Evolutionary conservation across 2,329 filamentous ascomycete genomes (phyloP).

Genomic region (Rhinocladiella mackenziei): DNA sequence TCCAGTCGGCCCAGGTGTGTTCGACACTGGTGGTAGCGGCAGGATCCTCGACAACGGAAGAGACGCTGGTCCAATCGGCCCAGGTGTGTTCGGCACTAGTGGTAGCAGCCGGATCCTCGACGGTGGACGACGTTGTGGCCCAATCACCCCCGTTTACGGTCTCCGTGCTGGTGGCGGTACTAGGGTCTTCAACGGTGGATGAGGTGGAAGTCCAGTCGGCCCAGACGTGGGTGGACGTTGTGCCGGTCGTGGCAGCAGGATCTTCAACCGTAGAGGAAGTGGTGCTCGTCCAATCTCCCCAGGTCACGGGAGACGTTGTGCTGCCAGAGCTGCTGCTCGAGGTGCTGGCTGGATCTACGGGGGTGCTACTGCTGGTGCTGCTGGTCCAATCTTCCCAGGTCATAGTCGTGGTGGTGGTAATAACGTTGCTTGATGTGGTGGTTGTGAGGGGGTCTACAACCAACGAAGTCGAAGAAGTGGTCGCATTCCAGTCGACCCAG

Average conservation of each 20-base stretch:
- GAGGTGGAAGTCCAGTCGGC: constrained; percentile 45
- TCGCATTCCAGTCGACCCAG: constrained; percentile 28
- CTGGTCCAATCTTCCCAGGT: constrained; percentile 60
- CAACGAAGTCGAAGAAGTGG: constrained; percentile 64
- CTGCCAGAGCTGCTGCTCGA: constrained; percentile 50
- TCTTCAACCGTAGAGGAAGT: constrained; percentile 57
- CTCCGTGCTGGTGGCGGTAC: constrained; percentile 40
- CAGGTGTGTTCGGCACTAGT: constrained; percentile 36
- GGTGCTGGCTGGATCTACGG: constrained; percentile 43
- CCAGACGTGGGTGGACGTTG: constrained; percentile 58
- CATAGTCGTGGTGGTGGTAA: constrained; percentile 55
- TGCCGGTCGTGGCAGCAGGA: constrained; percentile 39
- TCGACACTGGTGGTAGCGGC: constrained; percentile 34
- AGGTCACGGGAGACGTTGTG: constrained; percentile 59
- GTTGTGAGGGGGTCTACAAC: constrained; percentile 48
- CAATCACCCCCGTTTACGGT: constrained; percentile 17
- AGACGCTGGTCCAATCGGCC: constrained; percentile 18
- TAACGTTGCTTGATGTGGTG: constrained; percentile 64
- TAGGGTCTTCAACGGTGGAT: constrained; percentile 44
- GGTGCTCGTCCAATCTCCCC: constrained; percentile 56
- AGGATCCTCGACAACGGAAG: constrained; percentile 5
- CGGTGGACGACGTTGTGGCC: constrained; percentile 5
- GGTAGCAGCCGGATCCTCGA: constrained; percentile 6
- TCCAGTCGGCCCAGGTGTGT: constrained; percentile 23
- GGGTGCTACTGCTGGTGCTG: constrained; percentile 62